Evolutionary conservation across 257 asterid genomes (phyloP).

Genomic region (Henckelia pumila): DNA sequence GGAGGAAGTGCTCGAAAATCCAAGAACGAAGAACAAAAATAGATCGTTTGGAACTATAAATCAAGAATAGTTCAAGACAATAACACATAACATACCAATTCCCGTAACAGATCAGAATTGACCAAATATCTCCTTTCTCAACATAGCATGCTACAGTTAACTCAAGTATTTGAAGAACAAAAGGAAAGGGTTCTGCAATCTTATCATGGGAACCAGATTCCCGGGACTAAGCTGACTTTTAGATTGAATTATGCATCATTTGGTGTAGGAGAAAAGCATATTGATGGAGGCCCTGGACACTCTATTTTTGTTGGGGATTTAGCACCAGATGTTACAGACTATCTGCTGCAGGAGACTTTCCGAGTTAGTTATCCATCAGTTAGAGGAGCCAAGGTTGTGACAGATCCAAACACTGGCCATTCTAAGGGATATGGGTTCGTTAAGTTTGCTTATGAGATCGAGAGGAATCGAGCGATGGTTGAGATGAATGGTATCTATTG

Average conservation of each 20-base stretch:
- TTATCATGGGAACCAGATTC: too few species aligned
- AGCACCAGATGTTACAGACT: too few species aligned
- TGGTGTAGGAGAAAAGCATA: constrained; percentile 94
- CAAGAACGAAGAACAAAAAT: constrained; percentile 79
- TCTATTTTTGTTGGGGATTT: too few species aligned
- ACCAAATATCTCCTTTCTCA: neutral
- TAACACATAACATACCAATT: too few species aligned
- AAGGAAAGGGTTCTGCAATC: neutral
- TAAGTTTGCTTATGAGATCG: constrained; percentile 86
- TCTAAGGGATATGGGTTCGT: constrained; percentile 97
- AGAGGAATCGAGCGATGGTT: constrained; percentile 89
- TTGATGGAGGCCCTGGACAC: too few species aligned
- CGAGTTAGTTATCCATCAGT: too few species aligned
- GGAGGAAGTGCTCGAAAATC: constrained; percentile 90
- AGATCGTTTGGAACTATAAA: constrained; percentile 44
- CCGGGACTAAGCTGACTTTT: too few species aligned
- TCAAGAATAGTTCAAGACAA: too few species aligned
- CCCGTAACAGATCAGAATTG: too few species aligned
- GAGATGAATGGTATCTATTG: constrained; percentile 96
- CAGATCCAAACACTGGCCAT: constrained; percentile 88
- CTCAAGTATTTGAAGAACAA: neutral
- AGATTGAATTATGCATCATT: constrained; percentile 79
- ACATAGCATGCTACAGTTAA: neutral
- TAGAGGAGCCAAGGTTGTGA: too few species aligned
- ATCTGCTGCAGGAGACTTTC: too few species aligned